Conservation (phyloP, 495 filamentous ascomycete species). For the Xylaria cubensis region DNA sequence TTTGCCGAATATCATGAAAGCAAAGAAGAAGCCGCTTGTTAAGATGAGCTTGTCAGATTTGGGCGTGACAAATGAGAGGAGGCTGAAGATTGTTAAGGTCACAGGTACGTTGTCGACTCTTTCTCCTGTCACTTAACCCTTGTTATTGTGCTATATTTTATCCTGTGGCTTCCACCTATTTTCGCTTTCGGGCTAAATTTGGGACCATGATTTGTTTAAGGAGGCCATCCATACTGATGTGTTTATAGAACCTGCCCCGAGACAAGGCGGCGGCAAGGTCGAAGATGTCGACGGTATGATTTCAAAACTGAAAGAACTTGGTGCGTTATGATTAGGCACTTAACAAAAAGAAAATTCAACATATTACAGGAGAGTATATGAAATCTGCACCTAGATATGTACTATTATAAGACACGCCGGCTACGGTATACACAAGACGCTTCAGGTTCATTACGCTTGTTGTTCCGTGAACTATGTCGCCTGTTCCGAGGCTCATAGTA, state of each 20-base stretch:
- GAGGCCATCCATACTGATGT: slow-evolving; percentile 39
- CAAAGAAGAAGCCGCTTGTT: slow-evolving; percentile 98
- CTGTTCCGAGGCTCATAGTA: not conserved
- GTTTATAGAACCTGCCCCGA: slow-evolving; percentile 75
- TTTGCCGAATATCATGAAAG: slow-evolving; percentile 99
- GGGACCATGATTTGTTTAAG: not conserved
- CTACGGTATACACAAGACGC: not conserved
- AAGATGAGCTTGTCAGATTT: slow-evolving; percentile 86
- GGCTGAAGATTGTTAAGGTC: slow-evolving; percentile 88
- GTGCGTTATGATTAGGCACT: slow-evolving; percentile 70
- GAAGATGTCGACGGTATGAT: slow-evolving; percentile 95
- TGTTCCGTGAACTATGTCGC: not conserved
- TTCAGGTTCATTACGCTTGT: not conserved
- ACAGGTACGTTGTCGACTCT: slow-evolving; percentile 63
- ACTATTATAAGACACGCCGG: slow-evolving; percentile 3
- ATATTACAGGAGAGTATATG: slow-evolving; percentile 18
- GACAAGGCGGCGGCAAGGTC: slow-evolving; percentile 95
- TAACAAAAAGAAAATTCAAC: slow-evolving; percentile 23
- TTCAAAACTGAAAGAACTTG: slow-evolving; percentile 90
- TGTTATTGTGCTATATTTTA: slow-evolving; percentile 2
- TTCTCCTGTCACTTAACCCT: not conserved
- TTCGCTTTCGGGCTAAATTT: not conserved
- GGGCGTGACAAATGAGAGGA: slow-evolving; percentile 72
- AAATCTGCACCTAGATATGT: slow-evolving; percentile 2
- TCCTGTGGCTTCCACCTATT: not conserved